Evolutionary conservation across 2,329 filamentous ascomycete species (phyloP), one percentile per base, ranked within the genome.

Genomic region (Botrytis porri): DNA sequence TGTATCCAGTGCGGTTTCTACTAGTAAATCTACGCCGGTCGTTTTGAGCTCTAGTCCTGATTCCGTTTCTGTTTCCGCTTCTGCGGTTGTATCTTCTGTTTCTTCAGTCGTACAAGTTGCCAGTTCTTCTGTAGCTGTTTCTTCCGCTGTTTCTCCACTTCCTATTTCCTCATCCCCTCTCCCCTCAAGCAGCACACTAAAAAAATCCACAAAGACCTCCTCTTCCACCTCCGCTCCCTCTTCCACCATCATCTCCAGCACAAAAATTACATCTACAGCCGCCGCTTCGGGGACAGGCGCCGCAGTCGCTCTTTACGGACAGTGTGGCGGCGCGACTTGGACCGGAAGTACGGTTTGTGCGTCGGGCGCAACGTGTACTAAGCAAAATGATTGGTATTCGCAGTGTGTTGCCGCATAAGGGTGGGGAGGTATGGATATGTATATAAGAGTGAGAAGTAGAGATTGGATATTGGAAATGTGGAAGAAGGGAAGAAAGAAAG

Each of bases 361-460:
- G 10, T 7, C 72, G 0, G 67, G 67, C 35, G 71, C n/a, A 7
- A 71, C 39, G 2, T 73, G 72, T 9, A 41, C 8, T 6, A 22
- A 18, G 32, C 51, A 48, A 22, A 73, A 73, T 45, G 2, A 10
- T 29, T 73, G 20, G 22, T 73, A 73, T 41, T 73, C 67, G 4
- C 72, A 73, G 29, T 73, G 72, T 48, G 0, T 63, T 79, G 9
- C 41, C 2, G 41, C 14, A 10, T 72, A 72, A 2, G 9, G 16
- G 5, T 7, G 43, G 5, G 9, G 25, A 25, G 4, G 16, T 20
- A 3, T 54, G 32, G 3, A 20, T 1, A 7, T 29, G 64, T 20
- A 20, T n/a, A 29, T 41, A 29, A 12, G 18, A 3, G 12, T 57
- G 51, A 8, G n/a, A 9, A 57, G 51, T 29, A 3, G 6, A 18